Evolutionary conservation across 2,329 filamentous ascomycete genomes (phyloP).

Genomic region (Colletotrichum sp.): DNA sequence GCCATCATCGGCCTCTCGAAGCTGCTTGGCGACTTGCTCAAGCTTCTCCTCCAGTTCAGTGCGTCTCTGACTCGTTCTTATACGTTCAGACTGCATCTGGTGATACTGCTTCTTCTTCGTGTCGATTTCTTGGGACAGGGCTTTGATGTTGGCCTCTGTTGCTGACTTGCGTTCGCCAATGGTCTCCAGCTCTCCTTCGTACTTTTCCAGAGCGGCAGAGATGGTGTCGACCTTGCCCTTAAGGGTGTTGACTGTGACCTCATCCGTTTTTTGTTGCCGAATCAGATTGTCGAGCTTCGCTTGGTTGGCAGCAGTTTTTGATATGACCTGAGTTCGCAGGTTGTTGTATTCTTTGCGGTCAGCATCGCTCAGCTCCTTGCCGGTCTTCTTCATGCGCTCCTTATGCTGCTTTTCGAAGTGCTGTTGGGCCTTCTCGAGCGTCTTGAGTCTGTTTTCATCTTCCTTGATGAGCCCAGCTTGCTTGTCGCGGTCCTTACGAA

Average conservation of each 20-base stretch:
- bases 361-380: conserved; percentile 81
- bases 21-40: conserved; percentile 77
- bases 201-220: conserved; percentile 74
- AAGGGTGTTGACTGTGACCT: conserved; percentile 87
- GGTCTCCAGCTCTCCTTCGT: conserved; percentile 72
- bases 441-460: conserved; percentile 78
- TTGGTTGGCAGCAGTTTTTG: conserved; percentile 81
- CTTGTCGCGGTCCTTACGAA: conserved; percentile 77
- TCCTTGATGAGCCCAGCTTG: conserved; percentile 74
- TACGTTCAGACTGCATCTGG: conserved; percentile 80
- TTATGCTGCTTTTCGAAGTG: conserved; percentile 89
- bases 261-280: conserved; percentile 88
- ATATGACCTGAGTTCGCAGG: conserved; percentile 83
- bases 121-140: conserved; percentile 79
- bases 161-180: conserved; percentile 72
- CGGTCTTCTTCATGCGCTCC: conserved; percentile 83
- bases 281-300: conserved; percentile 84
- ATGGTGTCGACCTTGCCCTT: conserved; percentile 86
- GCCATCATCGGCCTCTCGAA: conserved; percentile 86
- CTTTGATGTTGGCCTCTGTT: conserved; percentile 66
- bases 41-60: conserved; percentile 94
- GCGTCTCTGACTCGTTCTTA: conserved; percentile 79
- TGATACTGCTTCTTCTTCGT: conserved; percentile 92
- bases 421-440: conserved; percentile 87
- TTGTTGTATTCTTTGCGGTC: conserved; percentile 91